Percentiles rank a stretch among this genome's conserved stretches.
These are phyloP conservation scores for Hanseniaspora nectarophila DNA, from an alignment of 805 yeast species.

Conservation along the genomic window DNA sequence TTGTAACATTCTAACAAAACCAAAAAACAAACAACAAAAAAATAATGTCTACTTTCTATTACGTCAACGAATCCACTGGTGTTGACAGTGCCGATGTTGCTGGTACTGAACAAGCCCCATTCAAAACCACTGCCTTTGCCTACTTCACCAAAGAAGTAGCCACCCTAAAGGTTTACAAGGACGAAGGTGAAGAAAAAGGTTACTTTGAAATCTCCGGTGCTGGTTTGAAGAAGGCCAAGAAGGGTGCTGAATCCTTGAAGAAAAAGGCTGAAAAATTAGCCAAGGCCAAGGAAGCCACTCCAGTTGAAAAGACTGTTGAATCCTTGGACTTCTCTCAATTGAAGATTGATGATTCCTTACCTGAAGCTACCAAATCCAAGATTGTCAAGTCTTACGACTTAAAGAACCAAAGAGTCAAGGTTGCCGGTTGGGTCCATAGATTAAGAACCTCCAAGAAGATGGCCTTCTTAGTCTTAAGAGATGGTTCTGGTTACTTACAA, in stretches of 20 bases:
- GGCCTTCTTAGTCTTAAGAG: slow-evolving; percentile 83
- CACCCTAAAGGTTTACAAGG: slow-evolving; percentile 48
- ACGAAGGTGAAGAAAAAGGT: slow-evolving; percentile 37
- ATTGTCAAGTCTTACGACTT: slow-evolving; percentile 41
- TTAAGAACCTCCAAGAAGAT: slow-evolving; percentile 85
- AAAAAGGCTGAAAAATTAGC: slow-evolving; percentile 50
- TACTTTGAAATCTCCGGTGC: slow-evolving; percentile 59
- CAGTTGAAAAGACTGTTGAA: slow-evolving; percentile 58
- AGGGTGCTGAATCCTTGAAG: slow-evolving; percentile 84
- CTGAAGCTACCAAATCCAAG: slow-evolving; percentile 57
- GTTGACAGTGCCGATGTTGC: slow-evolving; percentile 43
- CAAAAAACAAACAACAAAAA: neutral
- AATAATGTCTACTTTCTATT: slow-evolving; percentile 32
- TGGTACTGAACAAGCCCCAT: slow-evolving; percentile 64
- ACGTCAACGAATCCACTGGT: slow-evolving; percentile 67
- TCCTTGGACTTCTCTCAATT: slow-evolving; percentile 58
- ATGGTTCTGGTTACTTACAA: slow-evolving; percentile 87
- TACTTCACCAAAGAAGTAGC: slow-evolving; percentile 36
- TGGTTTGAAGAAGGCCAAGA: slow-evolving; percentile 90
- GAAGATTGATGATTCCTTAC: slow-evolving; percentile 60
- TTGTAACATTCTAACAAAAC: neutral
- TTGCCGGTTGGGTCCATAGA: slow-evolving; percentile 95
- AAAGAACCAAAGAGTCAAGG: slow-evolving; percentile 59
- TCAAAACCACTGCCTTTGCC: slow-evolving; percentile 75
- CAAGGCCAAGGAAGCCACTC: slow-evolving; percentile 38